Evolutionary conservation across 164 flowering plant species (phyloP).

Genomic region (Umbellularia californica): DNA sequence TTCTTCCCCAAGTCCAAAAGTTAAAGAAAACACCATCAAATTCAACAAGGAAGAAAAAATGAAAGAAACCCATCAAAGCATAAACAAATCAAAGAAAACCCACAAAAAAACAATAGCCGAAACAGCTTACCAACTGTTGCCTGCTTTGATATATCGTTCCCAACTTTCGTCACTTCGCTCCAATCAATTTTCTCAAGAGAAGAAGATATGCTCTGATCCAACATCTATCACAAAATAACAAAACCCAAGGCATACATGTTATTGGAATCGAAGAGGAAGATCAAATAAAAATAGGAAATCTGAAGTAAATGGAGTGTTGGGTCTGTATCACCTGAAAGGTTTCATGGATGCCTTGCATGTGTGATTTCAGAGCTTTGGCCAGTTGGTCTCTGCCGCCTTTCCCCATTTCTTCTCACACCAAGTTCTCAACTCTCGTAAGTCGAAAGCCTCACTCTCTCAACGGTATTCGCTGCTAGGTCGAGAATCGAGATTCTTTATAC

Average conservation of each 20-base stretch:
- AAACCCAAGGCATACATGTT: neutral
- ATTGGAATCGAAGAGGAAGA: neutral
- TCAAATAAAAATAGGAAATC: neutral
- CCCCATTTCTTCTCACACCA: slow-evolving; percentile 36
- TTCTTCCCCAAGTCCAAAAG: too few relatives aligned
- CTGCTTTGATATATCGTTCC: slow-evolving; percentile 73
- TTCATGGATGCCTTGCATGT: slow-evolving; percentile 66
- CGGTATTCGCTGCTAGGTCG: too few relatives aligned
- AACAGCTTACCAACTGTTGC: slow-evolving; percentile 59
- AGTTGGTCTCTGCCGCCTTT: slow-evolving; percentile 48
- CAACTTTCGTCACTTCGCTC: slow-evolving; percentile 66
- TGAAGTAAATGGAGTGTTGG: neutral
- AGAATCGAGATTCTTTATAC: too few relatives aligned
- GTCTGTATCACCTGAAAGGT: slow-evolving; percentile 56
- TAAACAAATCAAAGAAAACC: neutral
- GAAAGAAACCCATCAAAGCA: neutral
- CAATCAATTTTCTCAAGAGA: slow-evolving; percentile 63
- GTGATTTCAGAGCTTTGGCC: slow-evolving; percentile 30
- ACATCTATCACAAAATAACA: slow-evolving; percentile 32
- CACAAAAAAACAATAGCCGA: neutral
- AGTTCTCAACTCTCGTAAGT: neutral
- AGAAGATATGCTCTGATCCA: slow-evolving; percentile 49
- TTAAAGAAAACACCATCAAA: neutral
- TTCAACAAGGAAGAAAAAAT: neutral
- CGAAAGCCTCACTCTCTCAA: too few relatives aligned